These are phyloP conservation scores for Cryptococcus amylolentus DNA, from an alignment of 1,284 basidiomycete species.

Conservation along the genomic window DNA sequence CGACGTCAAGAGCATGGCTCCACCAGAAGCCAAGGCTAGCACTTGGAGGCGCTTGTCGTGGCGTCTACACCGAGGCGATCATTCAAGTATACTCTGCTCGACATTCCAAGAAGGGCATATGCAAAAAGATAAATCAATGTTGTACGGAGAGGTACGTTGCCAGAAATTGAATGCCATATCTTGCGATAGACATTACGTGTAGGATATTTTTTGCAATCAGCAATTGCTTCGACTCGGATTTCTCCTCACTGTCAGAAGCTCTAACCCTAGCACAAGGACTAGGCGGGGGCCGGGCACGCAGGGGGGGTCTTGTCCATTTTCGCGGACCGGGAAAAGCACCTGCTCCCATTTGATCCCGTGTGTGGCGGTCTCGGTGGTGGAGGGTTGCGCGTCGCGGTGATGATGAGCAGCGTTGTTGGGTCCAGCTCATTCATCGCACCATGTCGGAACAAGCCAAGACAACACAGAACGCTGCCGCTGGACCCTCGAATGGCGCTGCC, in stretches of 20 bases:
- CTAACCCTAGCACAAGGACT: constrained; percentile 42
- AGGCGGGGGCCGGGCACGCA: background rate
- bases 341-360: background rate
- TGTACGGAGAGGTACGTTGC: constrained; percentile 8
- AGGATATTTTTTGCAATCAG: constrained; percentile 40
- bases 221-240: constrained; percentile 38
- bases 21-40: no score
- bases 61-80: no score
- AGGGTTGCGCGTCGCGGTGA: background rate
- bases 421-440: background rate
- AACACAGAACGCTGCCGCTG: constrained; percentile 12
- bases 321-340: background rate
- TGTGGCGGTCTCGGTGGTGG: background rate
- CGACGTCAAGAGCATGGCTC: no score
- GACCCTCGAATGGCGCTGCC: constrained; percentile 10
- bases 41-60: no score
- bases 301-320: background rate
- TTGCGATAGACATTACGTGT: constrained; percentile 18
- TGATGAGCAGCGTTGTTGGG: background rate
- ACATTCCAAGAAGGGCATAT: background rate
- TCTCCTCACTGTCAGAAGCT: constrained; percentile 38
- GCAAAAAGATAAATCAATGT: background rate
- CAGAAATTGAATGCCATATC: constrained; percentile 29
- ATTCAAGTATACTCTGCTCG: background rate
- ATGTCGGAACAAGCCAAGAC: constrained; percentile 14